These are phyloP conservation scores for Hypoxylon perforatum DNA, from an alignment of 495 filamentous ascomycete genomes.

Conservation along the genomic window DNA sequence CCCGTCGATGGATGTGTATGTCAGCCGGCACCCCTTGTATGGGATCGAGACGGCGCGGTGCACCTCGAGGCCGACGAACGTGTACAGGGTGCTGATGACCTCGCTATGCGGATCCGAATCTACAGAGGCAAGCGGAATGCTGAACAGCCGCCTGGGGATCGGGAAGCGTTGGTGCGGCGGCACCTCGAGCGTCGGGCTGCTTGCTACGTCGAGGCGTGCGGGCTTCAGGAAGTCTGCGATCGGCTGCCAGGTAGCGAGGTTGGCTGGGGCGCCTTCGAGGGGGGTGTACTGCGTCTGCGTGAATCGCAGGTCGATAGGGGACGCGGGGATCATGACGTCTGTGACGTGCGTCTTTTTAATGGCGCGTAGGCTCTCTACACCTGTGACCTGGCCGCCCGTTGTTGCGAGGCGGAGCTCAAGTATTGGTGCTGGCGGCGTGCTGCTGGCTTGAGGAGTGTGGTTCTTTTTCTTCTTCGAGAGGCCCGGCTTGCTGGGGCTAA, in stretches of 20 bases:
- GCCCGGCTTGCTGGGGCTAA: slow-evolving; percentile 7
- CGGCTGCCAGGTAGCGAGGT: slow-evolving; percentile 39
- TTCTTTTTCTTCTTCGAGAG: background rate
- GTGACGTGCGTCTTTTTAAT: slow-evolving; percentile 24
- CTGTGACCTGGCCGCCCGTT: slow-evolving; percentile 37
- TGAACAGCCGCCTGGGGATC: slow-evolving; percentile 48
- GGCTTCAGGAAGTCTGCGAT: slow-evolving; percentile 51
- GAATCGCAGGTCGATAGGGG: slow-evolving; percentile 54
- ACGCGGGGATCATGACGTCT: slow-evolving; percentile 51
- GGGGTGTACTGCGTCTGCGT: slow-evolving; percentile 47
- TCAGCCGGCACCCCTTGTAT: slow-evolving; percentile 51
- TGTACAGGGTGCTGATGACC: slow-evolving; percentile 53
- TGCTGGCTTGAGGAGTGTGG: background rate
- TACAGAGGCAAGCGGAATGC: background rate
- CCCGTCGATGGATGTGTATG: slow-evolving; percentile 58
- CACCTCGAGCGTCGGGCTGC: slow-evolving; percentile 49
- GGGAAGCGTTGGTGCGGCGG: slow-evolving; percentile 50
- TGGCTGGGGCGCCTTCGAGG: slow-evolving; percentile 30
- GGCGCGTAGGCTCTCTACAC: slow-evolving; percentile 38
- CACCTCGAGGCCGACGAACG: slow-evolving; percentile 58
- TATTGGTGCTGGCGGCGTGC: slow-evolving; percentile 38
- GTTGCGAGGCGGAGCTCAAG: slow-evolving; percentile 54
- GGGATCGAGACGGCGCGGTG: slow-evolving; percentile 49
- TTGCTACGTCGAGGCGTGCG: slow-evolving; percentile 48
- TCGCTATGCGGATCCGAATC: slow-evolving; percentile 21